A percentile compares a stretch with the other conserved stretches of the same genome.
Conservation (phyloP, 192 early-diverging fungal species). For the Entomortierella lignicola region DNA sequence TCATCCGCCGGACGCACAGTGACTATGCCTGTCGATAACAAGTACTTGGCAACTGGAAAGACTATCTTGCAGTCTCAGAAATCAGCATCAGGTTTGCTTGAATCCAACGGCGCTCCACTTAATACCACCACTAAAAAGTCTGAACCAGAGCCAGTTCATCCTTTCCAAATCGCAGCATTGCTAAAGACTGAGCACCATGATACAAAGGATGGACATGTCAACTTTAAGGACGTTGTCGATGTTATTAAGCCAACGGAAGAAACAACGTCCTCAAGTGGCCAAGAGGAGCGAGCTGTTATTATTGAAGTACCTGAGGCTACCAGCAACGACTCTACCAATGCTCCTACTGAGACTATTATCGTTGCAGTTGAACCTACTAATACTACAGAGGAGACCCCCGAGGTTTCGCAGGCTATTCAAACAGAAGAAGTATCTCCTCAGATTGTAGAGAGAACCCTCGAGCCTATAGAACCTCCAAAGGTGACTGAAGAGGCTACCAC, state of each 20-base stretch:
- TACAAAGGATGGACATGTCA: constrained; percentile 19
- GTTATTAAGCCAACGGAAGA: constrained; percentile 15
- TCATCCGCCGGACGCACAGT: not conserved
- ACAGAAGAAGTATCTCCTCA: too few relatives aligned
- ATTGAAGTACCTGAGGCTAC: constrained; percentile 25
- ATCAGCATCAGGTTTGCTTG: constrained; percentile 1
- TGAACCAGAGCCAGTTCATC: not conserved
- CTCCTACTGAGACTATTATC: not conserved
- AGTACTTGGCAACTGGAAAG: constrained; percentile 43
- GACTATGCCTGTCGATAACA: constrained; percentile 36
- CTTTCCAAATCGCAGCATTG: not conserved
- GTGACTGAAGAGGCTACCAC: not conserved
- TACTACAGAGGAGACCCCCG: not conserved
- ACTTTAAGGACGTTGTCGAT: constrained; percentile 32
- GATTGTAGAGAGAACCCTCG: too few relatives aligned
- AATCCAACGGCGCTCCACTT: not conserved
- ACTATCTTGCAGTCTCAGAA: constrained; percentile 33
- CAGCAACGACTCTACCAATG: constrained; percentile 7
- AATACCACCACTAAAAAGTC: constrained; percentile 1
- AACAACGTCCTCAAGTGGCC: not conserved
- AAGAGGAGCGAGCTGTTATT: not conserved
- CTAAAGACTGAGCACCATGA: not conserved
- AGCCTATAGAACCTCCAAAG: too few relatives aligned
- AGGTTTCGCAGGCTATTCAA: too few relatives aligned
- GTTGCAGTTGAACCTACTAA: not conserved